These are phyloP conservation scores for Entrophospora sp. DNA, from an alignment of 192 early-diverging fungal species.

Conservation along the genomic window DNA sequence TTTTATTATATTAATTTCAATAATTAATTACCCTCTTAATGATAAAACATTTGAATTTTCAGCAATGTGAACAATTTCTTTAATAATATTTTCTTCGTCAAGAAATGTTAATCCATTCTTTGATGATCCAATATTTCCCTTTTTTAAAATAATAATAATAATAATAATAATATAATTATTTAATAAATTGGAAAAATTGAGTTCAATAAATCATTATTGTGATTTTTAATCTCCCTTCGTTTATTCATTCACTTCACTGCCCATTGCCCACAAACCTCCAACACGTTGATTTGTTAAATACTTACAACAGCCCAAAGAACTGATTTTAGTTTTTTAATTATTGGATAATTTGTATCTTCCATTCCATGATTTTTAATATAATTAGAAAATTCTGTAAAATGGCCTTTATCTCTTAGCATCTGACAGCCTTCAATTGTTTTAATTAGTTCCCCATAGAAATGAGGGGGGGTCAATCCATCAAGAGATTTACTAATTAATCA, in stretches of 20 bases:
- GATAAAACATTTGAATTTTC: constrained; percentile 55
- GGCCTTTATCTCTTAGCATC: constrained; percentile 49
- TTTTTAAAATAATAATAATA: too few species aligned
- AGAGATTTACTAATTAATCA: constrained; percentile 26
- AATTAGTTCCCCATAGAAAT: constrained; percentile 72
- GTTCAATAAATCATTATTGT: too few species aligned
- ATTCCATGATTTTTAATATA: constrained; percentile 43
- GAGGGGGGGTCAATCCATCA: constrained; percentile 44
- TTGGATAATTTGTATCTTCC: constrained; percentile 27
- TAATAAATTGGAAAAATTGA: too few species aligned
- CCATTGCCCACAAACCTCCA: too few species aligned
- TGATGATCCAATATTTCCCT: constrained; percentile 69
- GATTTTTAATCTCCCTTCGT: too few species aligned
- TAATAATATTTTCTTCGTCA: constrained; percentile 57
- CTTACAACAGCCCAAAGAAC: constrained; percentile 69
- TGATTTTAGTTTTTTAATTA: constrained; percentile 53
- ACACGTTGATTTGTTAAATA: too few species aligned
- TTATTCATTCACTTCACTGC: too few species aligned
- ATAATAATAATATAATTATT: background rate
- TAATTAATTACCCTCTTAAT: constrained; percentile 49
- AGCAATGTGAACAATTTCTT: constrained; percentile 61
- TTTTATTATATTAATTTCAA: background rate
- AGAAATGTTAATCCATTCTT: constrained; percentile 56
- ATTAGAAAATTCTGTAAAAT: constrained; percentile 53
- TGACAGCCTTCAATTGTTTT: constrained; percentile 64